phyloP scores from a whole-genome alignment of 768 basidiomycete species.

The Leccinum ochraceum region DNA sequence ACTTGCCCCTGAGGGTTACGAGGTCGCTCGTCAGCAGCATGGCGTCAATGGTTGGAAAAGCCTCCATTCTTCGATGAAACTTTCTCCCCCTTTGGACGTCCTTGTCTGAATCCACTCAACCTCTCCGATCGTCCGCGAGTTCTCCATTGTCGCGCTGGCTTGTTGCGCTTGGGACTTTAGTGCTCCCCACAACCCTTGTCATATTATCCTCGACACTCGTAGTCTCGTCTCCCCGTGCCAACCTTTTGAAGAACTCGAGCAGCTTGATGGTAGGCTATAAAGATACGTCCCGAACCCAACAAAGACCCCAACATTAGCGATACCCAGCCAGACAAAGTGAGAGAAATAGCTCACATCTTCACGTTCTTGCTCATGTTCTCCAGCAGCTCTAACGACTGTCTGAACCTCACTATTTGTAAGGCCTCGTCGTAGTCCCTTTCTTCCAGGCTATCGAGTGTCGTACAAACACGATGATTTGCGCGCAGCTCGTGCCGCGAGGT shows the following conservation, averaged over 20 bases:
- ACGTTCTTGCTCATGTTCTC: constrained; percentile 21
- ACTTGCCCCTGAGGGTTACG: too few species aligned
- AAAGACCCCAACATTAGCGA: neutral
- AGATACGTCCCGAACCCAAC: neutral
- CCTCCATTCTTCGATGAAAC: too few species aligned
- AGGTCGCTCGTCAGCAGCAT: too few species aligned
- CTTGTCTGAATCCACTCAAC: constrained; percentile 9
- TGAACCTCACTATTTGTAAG: constrained; percentile 35
- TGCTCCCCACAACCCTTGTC: constrained; percentile 19
- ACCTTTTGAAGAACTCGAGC: constrained; percentile 33
- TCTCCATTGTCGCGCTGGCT: constrained; percentile 24
- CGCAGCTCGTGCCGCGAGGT: constrained; percentile 40
- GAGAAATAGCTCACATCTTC: constrained; percentile 31
- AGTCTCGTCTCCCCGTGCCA: constrained; percentile 20
- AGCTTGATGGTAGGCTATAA: constrained; percentile 38
- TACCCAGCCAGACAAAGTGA: too few species aligned
- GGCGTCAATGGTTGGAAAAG: too few species aligned
- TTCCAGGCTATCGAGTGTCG: constrained; percentile 15
- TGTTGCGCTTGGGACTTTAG: constrained; percentile 2
- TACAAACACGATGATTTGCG: constrained; percentile 29
- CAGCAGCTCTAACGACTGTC: constrained; percentile 32
- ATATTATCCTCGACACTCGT: neutral
- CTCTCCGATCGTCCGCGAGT: constrained; percentile 24
- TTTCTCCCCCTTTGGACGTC: too few species aligned
- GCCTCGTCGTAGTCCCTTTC: constrained; percentile 1